A percentile compares a stretch with the other conserved stretches of the same genome.
These are phyloP conservation scores for Fraxinus ornus DNA, from an alignment of 305 asterid species.

Conservation along the genomic window DNA sequence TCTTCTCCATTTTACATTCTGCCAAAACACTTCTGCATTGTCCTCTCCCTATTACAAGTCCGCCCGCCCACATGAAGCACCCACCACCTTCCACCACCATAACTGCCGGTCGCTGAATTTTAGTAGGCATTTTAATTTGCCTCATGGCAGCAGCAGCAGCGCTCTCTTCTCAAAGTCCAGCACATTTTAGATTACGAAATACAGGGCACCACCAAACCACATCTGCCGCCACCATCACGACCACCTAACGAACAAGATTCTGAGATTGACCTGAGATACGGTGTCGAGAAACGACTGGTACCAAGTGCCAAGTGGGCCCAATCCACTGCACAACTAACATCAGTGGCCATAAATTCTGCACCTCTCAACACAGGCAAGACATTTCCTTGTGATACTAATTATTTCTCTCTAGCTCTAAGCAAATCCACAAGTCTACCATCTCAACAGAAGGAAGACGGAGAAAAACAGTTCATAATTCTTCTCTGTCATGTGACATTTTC, in stretches of 20 bases:
- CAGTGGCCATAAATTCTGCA: background rate
- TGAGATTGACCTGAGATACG: slow-evolving; percentile 46
- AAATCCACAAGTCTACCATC: background rate
- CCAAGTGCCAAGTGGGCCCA: slow-evolving; percentile 54
- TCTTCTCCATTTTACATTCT: slow-evolving; percentile 19
- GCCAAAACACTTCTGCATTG: background rate
- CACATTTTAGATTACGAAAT: slow-evolving; percentile 6
- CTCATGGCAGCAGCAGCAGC: slow-evolving; percentile 24
- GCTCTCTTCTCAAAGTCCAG: background rate
- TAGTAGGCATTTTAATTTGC: slow-evolving; percentile 18
- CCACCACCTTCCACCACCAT: slow-evolving; percentile 3
- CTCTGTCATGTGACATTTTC: background rate
- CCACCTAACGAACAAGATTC: slow-evolving; percentile 12
- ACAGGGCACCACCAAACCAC: slow-evolving; percentile 16
- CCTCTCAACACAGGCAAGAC: slow-evolving; percentile 8
- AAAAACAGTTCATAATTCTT: background rate
- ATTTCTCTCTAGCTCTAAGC: background rate
- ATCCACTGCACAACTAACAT: slow-evolving; percentile 45
- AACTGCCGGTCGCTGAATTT: slow-evolving; percentile 17
- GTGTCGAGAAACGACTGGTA: slow-evolving; percentile 42
- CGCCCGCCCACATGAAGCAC: slow-evolving; percentile 25
- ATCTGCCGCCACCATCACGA: background rate
- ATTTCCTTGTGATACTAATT: slow-evolving; percentile 1
- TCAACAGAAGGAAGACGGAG: background rate
- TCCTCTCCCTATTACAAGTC: background rate